Evolutionary conservation across 179 eudicot genomes (phyloP).

Genomic region (Nepenthes alata): DNA sequence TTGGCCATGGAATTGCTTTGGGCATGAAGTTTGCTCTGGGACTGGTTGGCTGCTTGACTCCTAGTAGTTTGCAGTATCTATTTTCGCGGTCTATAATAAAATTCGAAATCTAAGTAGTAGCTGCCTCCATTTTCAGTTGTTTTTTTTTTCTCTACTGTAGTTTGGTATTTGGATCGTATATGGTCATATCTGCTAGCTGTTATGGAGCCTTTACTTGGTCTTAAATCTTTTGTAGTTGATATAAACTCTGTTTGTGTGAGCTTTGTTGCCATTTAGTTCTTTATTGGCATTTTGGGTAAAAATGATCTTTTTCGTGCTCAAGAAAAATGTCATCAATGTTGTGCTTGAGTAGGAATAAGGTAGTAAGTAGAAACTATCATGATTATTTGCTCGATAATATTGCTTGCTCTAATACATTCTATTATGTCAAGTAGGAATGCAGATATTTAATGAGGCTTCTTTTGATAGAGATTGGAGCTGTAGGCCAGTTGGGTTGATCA

Average conservation of each 20-base stretch:
- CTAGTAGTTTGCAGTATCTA: slow-evolving; percentile 38
- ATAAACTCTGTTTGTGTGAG: slow-evolving; percentile 10
- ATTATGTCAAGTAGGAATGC: slow-evolving; percentile 10
- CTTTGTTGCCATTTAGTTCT: slow-evolving; percentile 14
- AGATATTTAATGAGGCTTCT: slow-evolving; percentile 21
- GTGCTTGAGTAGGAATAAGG: slow-evolving; percentile 15
- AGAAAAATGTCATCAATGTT: neutral
- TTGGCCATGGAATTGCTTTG: slow-evolving; percentile 9
- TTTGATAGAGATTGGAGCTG: slow-evolving; percentile 33
- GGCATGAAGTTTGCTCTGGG: slow-evolving; percentile 19
- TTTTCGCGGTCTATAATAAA: slow-evolving; percentile 30
- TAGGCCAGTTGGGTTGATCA: slow-evolving; percentile 49
- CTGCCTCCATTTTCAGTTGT: slow-evolving; percentile 11
- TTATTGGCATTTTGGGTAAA: slow-evolving; percentile 5
- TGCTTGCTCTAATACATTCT: neutral
- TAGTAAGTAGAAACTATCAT: slow-evolving; percentile 3
- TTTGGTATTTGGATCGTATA: slow-evolving; percentile 40
- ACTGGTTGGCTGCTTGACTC: slow-evolving; percentile 68
- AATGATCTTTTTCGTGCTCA: neutral
- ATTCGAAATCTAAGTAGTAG: slow-evolving; percentile 31
- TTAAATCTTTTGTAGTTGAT: slow-evolving; percentile 20
- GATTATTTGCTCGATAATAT: neutral
- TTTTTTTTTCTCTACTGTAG: slow-evolving; percentile 24
- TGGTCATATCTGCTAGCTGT: slow-evolving; percentile 25
- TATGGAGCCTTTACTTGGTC: slow-evolving; percentile 19